phyloP scores from a whole-genome alignment of 192 early-diverging fungal genomes.

The Helicostylum pulchrum region DNA sequence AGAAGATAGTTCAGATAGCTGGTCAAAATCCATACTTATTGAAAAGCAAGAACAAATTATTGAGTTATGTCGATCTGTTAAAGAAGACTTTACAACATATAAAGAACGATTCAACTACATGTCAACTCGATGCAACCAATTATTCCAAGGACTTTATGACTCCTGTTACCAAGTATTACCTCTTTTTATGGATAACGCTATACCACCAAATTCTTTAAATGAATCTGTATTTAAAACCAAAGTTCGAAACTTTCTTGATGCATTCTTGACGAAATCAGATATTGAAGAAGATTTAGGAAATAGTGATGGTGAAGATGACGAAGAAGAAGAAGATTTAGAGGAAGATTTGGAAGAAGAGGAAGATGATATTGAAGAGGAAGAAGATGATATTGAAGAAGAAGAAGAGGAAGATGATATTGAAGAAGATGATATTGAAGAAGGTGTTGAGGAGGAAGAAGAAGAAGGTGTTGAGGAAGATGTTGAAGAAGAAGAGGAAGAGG shows the following conservation, averaged over 20 bases:
- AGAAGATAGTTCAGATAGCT: constrained; percentile 1
- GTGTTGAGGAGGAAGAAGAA: not conserved
- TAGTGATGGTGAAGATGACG: constrained; percentile 6
- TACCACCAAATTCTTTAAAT: not conserved
- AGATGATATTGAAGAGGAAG: not conserved
- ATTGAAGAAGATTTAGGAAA: constrained; percentile 6
- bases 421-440: not conserved
- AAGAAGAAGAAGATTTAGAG: constrained; percentile 1
- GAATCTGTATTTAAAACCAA: constrained; percentile 9
- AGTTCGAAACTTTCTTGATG: constrained; percentile 11
- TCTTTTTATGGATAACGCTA: not conserved
- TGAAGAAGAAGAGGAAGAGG: not conserved
- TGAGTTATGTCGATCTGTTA: constrained; percentile 5
- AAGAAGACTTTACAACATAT: constrained; percentile 5
- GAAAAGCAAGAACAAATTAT: not conserved
- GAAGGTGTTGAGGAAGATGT: not conserved
- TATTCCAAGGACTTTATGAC: not conserved
- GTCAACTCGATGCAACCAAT: not conserved
- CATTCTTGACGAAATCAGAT: not conserved
- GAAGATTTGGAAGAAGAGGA: not conserved
- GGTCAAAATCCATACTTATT: not conserved
- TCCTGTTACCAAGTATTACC: not conserved
- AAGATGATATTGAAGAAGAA: not conserved
- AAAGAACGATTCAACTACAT: constrained; percentile 5
- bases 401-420: not conserved